Evolutionary conservation across 768 basidiomycete species (phyloP).

Genomic region (Lanmaoa pseudosensibilis): DNA sequence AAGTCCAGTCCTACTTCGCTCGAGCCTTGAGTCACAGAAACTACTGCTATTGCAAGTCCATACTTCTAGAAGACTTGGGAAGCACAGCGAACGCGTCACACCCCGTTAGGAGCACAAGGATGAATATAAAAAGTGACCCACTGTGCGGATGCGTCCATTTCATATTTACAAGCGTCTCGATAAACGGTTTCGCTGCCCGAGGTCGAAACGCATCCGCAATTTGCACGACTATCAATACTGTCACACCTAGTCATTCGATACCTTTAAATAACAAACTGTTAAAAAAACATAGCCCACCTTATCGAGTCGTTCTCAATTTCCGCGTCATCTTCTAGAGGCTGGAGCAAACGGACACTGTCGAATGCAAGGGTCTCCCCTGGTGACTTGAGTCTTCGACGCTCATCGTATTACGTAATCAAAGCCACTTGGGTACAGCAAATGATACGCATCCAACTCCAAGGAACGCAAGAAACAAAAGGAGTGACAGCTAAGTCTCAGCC

Average conservation of each 20-base stretch:
- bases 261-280: background rate
- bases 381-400: background rate
- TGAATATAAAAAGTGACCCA: background rate
- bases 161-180: background rate
- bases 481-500: no score
- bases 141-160: no score
- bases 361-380: background rate
- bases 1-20: background rate
- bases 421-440: background rate
- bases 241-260: background rate
- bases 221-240: background rate
- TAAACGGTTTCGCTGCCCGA: background rate
- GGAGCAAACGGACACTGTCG: background rate
- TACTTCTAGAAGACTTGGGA: background rate
- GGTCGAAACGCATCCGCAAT: background rate
- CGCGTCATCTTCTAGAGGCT: background rate
- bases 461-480: no score
- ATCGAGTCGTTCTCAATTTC: background rate
- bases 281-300: background rate
- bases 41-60: background rate
- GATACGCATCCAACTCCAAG: no score
- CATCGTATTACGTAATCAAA: background rate
- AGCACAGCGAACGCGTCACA: background rate
- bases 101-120: background rate
- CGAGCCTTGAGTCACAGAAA: background rate